Base-by-base conservation (phyloP, 2,329 filamentous ascomycete species). In the Phaeoacremonium minimum region DNA sequence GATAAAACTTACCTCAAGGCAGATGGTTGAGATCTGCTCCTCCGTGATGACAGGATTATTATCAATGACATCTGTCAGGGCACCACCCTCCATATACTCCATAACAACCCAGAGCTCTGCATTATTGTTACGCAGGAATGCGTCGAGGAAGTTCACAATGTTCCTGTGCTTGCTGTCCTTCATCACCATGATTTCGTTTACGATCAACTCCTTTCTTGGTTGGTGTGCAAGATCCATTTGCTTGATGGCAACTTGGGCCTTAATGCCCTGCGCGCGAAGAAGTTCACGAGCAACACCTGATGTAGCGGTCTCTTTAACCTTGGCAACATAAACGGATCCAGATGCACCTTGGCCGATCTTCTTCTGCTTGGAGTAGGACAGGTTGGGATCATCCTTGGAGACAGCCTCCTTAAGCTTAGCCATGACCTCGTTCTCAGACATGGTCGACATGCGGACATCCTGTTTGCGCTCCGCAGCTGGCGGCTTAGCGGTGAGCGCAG, bases 121-220 rank as follows among this genome's bases (percentile, higher is more conserved):
- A 53, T 87, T 89, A 61, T 93, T 91, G 61, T 96, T 95, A 54
- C 93, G 87, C 56, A 98, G 68, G 72, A 97, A 98, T 4, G 91
- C 90, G 51, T 98, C 93, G 20, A 98, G 70, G 67, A 95, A 98
- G 66, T 98, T 98, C 64, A 98, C 93, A 69, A 98, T 98, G 64
- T 98, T 98, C 43, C 85, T 83, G 62, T 98, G 93, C 58, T 90
- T 87, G 71, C 88, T 95, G 67, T 98, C 93, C 69, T 97, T 96
- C 93, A 98, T 98, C 42, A 98, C 93, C 69, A 98, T 94, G 56
- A 98, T 98, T 57, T 98, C 93, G 61, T 98, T 98, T 36, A 98
- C 93, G 55, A 98, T 98, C 54, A 98, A 70, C 64, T 98, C 93
- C 72, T 98, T 98, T 41, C 93, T 78, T 32, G 93, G 93, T 63